Conservation (phyloP, 441 rosid genomes). For the Corymbia calophylla region DNA sequence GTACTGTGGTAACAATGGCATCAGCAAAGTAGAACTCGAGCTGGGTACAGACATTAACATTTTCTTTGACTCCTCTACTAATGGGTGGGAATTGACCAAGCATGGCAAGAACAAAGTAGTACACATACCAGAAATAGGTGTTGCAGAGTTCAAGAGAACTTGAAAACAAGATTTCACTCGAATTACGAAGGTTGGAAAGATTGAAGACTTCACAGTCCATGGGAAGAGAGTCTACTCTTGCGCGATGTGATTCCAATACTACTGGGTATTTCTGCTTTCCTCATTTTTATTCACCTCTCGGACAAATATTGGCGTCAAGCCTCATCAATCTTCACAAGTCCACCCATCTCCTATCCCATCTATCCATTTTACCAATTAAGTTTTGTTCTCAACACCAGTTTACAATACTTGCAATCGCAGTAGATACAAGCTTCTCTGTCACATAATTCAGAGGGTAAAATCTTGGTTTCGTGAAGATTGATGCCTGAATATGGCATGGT, state of each 20-base stretch:
- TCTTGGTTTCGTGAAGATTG: background rate
- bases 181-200: background rate
- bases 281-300: background rate
- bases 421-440: background rate
- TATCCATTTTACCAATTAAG: background rate
- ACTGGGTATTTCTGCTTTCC: background rate
- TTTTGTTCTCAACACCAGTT: background rate
- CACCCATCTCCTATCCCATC: background rate
- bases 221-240: background rate
- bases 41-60: background rate
- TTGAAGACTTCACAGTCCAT: background rate
- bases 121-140: background rate
- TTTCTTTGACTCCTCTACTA: background rate
- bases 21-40: background rate
- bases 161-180: background rate
- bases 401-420: background rate
- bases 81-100: background rate
- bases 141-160: background rate
- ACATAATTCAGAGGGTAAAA: background rate
- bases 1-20: background rate
- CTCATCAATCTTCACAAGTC: background rate
- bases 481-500: background rate
- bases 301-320: background rate
- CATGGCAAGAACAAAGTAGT: background rate
- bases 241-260: background rate